These are phyloP conservation scores for Ustilago nuda DNA, from an alignment of 1,284 basidiomycete species.

Conservation along the genomic window DNA sequence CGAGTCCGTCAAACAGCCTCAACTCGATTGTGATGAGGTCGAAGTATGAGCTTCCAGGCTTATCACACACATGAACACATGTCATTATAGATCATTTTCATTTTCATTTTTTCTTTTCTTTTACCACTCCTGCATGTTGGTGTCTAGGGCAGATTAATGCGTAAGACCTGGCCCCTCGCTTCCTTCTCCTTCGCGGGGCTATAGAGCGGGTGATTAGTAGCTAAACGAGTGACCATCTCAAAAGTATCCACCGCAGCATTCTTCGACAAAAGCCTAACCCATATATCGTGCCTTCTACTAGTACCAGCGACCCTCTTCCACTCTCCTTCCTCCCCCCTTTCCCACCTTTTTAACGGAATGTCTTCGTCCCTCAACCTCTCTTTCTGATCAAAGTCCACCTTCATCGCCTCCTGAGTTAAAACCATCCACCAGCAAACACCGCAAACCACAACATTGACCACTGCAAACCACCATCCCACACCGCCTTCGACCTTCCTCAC, in stretches of 20 bases:
- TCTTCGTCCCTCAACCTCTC: background rate
- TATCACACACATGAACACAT: background rate
- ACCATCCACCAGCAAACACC: slow-evolving; percentile 27
- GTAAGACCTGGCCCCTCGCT: background rate
- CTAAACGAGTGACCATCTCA: background rate
- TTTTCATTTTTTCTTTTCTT: too few species aligned
- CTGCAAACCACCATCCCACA: slow-evolving; percentile 20
- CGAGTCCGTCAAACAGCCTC: slow-evolving; percentile 45
- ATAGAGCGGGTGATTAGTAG: background rate
- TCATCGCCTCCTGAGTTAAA: slow-evolving; percentile 17
- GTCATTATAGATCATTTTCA: background rate
- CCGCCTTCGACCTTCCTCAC: background rate
- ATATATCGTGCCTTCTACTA: slow-evolving; percentile 28
- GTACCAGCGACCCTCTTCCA: slow-evolving; percentile 21
- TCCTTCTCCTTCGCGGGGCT: background rate
- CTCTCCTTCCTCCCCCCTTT: background rate
- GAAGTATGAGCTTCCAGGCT: slow-evolving; percentile 15
- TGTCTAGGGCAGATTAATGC: slow-evolving; percentile 20
- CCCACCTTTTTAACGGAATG: slow-evolving; percentile 2
- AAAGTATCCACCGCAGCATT: background rate
- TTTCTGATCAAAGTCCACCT: slow-evolving; percentile 8
- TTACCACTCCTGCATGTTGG: background rate
- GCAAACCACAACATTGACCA: slow-evolving; percentile 16
- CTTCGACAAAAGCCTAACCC: background rate
- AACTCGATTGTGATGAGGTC: slow-evolving; percentile 59